phyloP scores from a whole-genome alignment of 192 early-diverging fungal genomes.

The Thoreauomyces humboldtii region DNA sequence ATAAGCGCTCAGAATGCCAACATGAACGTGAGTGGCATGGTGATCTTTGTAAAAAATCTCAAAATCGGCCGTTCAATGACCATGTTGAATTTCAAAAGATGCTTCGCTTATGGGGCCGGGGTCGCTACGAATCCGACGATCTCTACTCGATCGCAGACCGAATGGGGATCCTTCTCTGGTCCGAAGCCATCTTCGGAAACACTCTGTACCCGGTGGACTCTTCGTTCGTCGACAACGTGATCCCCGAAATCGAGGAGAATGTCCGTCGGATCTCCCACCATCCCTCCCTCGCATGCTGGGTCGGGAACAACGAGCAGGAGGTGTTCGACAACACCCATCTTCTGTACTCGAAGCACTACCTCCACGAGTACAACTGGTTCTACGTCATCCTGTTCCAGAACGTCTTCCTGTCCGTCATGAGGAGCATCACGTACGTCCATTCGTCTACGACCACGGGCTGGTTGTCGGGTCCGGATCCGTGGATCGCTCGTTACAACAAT shows the following conservation, averaged over 20 bases:
- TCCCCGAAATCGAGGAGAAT: slow-evolving; percentile 36
- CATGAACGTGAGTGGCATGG: slow-evolving; percentile 29
- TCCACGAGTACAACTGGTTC: neutral
- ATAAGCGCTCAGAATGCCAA: slow-evolving; percentile 40
- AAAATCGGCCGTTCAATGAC: too few relatives aligned
- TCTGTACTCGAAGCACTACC: slow-evolving; percentile 16
- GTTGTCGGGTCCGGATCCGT: neutral
- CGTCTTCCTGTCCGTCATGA: neutral
- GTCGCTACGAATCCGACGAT: slow-evolving; percentile 45
- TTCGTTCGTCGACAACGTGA: slow-evolving; percentile 42
- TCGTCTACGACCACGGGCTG: neutral
- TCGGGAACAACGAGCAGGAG: slow-evolving; percentile 62
- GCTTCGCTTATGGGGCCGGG: slow-evolving; percentile 66
- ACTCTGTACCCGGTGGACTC: slow-evolving; percentile 34
- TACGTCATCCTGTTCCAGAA: neutral
- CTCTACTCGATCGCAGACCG: slow-evolving; percentile 55
- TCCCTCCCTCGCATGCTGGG: slow-evolving; percentile 51
- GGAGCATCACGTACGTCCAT: neutral
- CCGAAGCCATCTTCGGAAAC: slow-evolving; percentile 59
- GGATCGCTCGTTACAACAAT: neutral
- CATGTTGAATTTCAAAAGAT: slow-evolving; percentile 25
- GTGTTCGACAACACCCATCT: slow-evolving; percentile 44
- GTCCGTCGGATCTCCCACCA: slow-evolving; percentile 46
- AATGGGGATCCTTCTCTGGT: slow-evolving; percentile 59
- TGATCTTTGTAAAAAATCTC: too few relatives aligned